Conservation (phyloP, 148 eudicot genomes). For the Camellia japonica region DNA sequence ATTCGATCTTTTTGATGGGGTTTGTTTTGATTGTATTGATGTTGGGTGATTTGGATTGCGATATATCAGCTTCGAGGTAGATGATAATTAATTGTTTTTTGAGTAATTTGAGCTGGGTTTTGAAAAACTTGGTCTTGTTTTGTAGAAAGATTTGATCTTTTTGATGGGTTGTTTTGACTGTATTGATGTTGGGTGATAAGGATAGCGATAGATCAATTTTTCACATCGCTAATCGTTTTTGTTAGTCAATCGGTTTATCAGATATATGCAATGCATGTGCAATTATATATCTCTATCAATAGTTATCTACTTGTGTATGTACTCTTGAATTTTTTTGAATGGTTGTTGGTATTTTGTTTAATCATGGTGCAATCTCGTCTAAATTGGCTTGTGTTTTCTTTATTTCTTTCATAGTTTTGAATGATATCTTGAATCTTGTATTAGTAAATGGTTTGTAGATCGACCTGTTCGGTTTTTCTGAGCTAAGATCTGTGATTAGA, state of each 20-base stretch:
- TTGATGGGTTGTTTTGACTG: background rate
- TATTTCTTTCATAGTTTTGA: no score
- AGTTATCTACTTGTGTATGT: background rate
- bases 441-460: background rate
- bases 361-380: background rate
- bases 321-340: background rate
- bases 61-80: background rate
- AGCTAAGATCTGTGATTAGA: background rate
- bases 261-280: background rate
- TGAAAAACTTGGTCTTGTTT: background rate
- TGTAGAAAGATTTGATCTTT: constrained; percentile 15
- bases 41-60: background rate
- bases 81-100: background rate
- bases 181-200: background rate
- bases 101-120: background rate
- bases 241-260: background rate
- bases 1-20: constrained; percentile 2
- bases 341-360: background rate
- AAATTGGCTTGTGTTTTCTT: background rate
- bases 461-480: background rate
- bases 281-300: background rate
- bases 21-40: background rate
- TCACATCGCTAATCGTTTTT: no score
- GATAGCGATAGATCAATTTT: background rate
- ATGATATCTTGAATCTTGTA: no score